A percentile compares a stretch with the other conserved stretches of the same genome.
These are phyloP conservation scores for Suillus sp. DNA, from an alignment of 768 basidiomycete species.

Conservation along the genomic window DNA sequence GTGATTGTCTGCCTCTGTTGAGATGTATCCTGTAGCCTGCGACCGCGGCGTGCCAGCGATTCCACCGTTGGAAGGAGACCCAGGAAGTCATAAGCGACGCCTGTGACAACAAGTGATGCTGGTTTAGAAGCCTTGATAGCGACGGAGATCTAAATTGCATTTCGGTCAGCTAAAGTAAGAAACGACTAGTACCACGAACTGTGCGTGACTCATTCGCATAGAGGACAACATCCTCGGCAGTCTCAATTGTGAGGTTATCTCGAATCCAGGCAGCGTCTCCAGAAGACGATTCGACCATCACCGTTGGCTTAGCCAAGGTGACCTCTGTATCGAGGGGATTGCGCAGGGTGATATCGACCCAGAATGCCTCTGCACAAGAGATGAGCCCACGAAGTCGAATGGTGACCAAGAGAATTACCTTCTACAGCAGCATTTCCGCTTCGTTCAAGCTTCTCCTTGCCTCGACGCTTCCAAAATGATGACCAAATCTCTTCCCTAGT, in stretches of 20 bases:
- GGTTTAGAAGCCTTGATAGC: slow-evolving; percentile 56
- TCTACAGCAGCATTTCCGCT: slow-evolving; percentile 63
- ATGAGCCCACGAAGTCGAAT: slow-evolving; percentile 9
- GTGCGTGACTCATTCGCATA: slow-evolving; percentile 64
- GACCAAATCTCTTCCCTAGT: slow-evolving; percentile 67
- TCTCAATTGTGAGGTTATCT: slow-evolving; percentile 56
- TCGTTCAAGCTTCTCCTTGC: slow-evolving; percentile 54
- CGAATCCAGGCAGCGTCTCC: slow-evolving; percentile 34
- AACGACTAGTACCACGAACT: slow-evolving; percentile 41
- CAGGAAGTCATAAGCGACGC: slow-evolving; percentile 70
- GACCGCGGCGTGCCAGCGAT: slow-evolving; percentile 68
- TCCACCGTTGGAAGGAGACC: slow-evolving; percentile 70
- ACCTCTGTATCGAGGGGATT: slow-evolving; percentile 80
- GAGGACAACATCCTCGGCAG: slow-evolving; percentile 62
- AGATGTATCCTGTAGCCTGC: slow-evolving; percentile 73
- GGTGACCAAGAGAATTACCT: slow-evolving; percentile 43
- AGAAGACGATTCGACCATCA: slow-evolving; percentile 47
- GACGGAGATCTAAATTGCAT: slow-evolving; percentile 55
- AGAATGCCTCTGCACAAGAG: slow-evolving; percentile 61
- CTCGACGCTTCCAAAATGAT: slow-evolving; percentile 55
- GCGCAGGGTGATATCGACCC: slow-evolving; percentile 67
- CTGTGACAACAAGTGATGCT: slow-evolving; percentile 54
- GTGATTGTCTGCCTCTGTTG: slow-evolving; percentile 66
- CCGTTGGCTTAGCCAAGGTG: slow-evolving; percentile 61
- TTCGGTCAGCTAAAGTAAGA: slow-evolving; percentile 1